phyloP scores from a whole-genome alignment of 352 stramenopile species.

The Thraustochytrium striatum region DNA sequence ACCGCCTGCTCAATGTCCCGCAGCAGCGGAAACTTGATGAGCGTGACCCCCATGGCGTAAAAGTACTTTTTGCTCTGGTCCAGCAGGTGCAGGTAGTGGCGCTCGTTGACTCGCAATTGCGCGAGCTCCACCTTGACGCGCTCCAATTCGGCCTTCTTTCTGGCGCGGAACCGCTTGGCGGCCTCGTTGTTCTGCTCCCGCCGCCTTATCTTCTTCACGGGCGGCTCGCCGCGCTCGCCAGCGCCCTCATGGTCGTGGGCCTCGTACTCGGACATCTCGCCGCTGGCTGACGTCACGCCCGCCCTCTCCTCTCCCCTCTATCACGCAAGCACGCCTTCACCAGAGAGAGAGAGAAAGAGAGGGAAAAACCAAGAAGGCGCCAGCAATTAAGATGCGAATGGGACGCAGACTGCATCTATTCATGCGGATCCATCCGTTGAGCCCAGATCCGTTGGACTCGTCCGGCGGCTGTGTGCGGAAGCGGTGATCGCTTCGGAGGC shows the following conservation, averaged over 20 bases:
- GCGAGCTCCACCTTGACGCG: slow-evolving; percentile 18
- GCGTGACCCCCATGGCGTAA: neutral
- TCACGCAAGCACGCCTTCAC: neutral
- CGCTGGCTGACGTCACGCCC: neutral
- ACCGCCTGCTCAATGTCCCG: neutral
- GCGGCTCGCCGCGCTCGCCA: neutral
- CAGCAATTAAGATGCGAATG: neutral
- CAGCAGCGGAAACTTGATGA: neutral
- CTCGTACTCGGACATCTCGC: neutral
- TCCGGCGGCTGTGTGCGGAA: too few species aligned
- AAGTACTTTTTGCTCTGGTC: slow-evolving; percentile 9
- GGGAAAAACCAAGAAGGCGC: neutral
- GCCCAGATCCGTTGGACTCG: too few species aligned
- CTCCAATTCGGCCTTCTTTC: slow-evolving; percentile 1
- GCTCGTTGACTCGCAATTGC: neutral
- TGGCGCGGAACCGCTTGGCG: slow-evolving; percentile 14
- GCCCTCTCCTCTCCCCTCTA: neutral
- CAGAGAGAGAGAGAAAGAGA: neutral
- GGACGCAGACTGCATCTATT: too few species aligned
- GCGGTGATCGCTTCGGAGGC: too few species aligned
- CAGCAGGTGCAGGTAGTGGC: neutral
- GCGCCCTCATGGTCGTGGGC: neutral
- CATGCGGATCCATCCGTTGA: too few species aligned
- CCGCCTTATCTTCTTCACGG: neutral
- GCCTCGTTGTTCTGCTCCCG: slow-evolving; percentile 29